Evolutionary conservation across 1,284 basidiomycete species (phyloP).

Genomic region (Rhodofomes roseus): DNA sequence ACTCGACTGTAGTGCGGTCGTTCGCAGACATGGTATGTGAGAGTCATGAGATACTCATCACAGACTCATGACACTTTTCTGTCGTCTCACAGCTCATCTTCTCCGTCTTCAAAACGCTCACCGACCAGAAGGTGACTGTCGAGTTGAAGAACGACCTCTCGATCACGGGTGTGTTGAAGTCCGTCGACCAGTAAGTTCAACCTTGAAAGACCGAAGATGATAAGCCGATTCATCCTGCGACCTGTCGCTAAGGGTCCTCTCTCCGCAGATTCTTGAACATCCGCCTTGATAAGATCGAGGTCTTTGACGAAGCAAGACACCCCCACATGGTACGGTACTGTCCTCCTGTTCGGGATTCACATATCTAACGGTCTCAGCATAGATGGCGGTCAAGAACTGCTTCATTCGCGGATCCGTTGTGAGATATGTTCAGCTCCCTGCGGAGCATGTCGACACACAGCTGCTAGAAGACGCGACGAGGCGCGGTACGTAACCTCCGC

Average conservation of each 20-base stretch:
- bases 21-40: too few species aligned
- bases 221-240: not conserved
- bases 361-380: conserved; percentile 8
- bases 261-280: conserved; percentile 87
- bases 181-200: conserved; percentile 88
- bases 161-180: conserved; percentile 94
- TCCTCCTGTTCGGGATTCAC: not conserved
- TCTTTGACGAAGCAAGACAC: conserved; percentile 89
- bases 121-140: conserved; percentile 94
- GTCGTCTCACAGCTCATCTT: conserved; percentile 73
- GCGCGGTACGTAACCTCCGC: conserved; percentile 59
- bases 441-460: conserved; percentile 93
- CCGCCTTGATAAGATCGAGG: conserved; percentile 90
- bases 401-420: conserved; percentile 99
- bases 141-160: conserved; percentile 99
- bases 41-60: too few species aligned
- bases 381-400: conserved; percentile 99
- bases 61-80: not conserved
- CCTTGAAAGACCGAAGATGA: not conserved
- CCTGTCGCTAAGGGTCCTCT: not conserved
- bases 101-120: conserved; percentile 98
- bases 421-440: conserved; percentile 92
- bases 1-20: too few species aligned
- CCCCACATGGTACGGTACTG: conserved; percentile 90
- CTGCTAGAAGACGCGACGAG: conserved; percentile 96